Evolutionary conservation across 768 basidiomycete species (phyloP).

Genomic region (Boletus coccyginus): DNA sequence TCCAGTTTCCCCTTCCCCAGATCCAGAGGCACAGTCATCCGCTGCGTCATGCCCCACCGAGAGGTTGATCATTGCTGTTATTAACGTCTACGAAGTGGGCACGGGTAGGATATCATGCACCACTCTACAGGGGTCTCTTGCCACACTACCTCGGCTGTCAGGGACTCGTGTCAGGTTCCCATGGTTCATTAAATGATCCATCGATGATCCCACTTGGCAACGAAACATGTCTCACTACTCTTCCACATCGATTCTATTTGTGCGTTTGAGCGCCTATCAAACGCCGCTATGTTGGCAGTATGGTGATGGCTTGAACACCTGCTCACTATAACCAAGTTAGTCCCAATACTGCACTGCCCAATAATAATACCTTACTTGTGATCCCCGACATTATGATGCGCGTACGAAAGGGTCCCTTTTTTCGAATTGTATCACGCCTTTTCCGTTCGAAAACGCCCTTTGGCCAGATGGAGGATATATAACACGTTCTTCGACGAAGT

Average conservation of each 20-base stretch:
- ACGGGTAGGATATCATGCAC: neutral
- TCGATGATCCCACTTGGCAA: neutral
- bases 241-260: neutral
- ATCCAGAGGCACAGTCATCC: neutral
- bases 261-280: neutral
- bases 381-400: neutral
- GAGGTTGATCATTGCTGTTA: neutral
- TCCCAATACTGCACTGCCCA: neutral
- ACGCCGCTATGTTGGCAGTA: neutral
- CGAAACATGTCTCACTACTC: neutral
- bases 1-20: too few relatives aligned
- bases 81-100: neutral
- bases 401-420: neutral
- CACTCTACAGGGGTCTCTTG: neutral
- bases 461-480: neutral
- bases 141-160: neutral
- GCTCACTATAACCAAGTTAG: slow-evolving; percentile 4
- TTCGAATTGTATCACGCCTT: neutral
- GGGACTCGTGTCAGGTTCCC: neutral
- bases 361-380: neutral
- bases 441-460: neutral
- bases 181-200: neutral
- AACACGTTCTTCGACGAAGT: neutral
- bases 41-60: neutral
- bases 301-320: neutral